Conservation (phyloP, 805 yeast genomes). For the Komagataella kurtzmanii region DNA sequence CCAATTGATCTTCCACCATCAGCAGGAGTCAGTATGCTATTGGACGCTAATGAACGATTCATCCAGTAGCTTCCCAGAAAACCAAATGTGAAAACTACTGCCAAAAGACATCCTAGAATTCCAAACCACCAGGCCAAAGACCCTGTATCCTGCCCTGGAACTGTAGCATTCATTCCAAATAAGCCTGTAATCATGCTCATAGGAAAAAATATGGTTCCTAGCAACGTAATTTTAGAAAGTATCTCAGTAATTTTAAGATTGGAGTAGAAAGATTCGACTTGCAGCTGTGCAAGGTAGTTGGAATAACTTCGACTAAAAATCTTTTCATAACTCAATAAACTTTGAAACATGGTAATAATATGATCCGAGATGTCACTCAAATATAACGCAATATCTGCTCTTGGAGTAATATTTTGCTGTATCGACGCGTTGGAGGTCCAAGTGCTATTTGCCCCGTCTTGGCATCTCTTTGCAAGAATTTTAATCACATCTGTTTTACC, state of each 20-base stretch:
- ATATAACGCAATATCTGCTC: slow-evolving; percentile 85
- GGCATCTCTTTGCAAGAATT: slow-evolving; percentile 92
- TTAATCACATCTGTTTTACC: slow-evolving; percentile 95
- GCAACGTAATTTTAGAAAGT: slow-evolving; percentile 75
- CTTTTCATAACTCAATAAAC: slow-evolving; percentile 79
- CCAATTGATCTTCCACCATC: no score
- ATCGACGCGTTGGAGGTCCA: no score
- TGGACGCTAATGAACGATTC: no score
- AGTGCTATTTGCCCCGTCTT: slow-evolving; percentile 36
- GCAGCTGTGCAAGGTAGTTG: slow-evolving; percentile 85
- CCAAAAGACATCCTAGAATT: slow-evolving; percentile 11
- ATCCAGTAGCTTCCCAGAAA: no score
- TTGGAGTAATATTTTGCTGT: slow-evolving; percentile 35
- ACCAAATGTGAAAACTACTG: no score
- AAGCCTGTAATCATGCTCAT: slow-evolving; percentile 82
- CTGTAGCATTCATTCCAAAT: slow-evolving; percentile 89
- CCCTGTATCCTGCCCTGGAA: slow-evolving; percentile 52
- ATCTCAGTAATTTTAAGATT: slow-evolving; percentile 78
- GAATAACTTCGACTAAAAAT: slow-evolving; percentile 86
- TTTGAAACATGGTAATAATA: slow-evolving; percentile 94
- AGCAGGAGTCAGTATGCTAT: no score
- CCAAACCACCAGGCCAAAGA: slow-evolving; percentile 42
- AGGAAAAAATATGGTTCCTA: slow-evolving; percentile 87
- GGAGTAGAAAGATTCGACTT: slow-evolving; percentile 81
- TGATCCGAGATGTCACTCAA: slow-evolving; percentile 96